These are phyloP conservation scores for Entamoeba histolytica DNA, from an alignment of 208 protist genomes.

Conservation along the genomic window DNA sequence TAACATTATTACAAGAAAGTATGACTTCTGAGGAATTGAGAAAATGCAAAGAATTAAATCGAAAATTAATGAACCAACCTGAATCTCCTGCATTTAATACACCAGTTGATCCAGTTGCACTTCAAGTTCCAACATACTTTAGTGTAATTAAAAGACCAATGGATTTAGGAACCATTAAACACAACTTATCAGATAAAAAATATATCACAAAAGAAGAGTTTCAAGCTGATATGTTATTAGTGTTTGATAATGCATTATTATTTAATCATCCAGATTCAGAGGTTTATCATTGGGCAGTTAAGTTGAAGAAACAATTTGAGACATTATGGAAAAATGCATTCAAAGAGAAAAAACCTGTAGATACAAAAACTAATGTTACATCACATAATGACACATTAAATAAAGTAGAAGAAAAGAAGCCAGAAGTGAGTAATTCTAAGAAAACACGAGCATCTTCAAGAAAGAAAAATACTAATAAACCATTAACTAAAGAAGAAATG, in stretches of 20 bases:
- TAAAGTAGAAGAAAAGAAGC: neutral
- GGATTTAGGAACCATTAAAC: constrained; percentile 14
- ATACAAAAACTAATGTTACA: no score
- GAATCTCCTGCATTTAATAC: neutral
- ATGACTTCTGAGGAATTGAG: neutral
- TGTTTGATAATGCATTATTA: neutral
- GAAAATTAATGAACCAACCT: neutral
- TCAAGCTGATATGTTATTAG: neutral
- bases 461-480: neutral
- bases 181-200: neutral
- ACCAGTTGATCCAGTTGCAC: neutral
- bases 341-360: neutral
- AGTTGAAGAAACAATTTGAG: neutral
- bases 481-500: neutral
- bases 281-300: neutral
- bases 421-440: neutral
- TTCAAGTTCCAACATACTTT: neutral
- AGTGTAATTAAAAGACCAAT: constrained; percentile 12
- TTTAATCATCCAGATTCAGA: neutral
- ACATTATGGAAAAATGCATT: neutral
- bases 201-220: neutral
- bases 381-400: no score
- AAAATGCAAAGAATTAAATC: neutral
- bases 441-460: neutral
- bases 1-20: no score